Evolutionary conservation across 176 grass and related monocot species (phyloP).

Genomic region (Pontederia paniculata): DNA sequence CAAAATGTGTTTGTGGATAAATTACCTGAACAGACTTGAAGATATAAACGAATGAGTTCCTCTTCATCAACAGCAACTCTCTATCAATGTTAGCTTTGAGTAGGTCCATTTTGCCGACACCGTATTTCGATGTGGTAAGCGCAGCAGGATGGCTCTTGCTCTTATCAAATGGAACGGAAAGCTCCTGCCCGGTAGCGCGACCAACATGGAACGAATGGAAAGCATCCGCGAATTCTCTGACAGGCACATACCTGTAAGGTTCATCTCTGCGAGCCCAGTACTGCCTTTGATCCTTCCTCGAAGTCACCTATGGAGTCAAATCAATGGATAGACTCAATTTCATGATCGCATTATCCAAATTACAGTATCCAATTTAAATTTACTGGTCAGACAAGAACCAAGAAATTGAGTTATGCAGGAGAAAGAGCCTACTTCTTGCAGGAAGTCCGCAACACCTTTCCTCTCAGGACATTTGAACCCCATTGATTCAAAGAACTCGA

Average conservation of each 20-base stretch:
- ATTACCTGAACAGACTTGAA: constrained; percentile 68
- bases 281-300: constrained; percentile 76
- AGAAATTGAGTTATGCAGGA: constrained; percentile 3
- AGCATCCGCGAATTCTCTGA: constrained; percentile 69
- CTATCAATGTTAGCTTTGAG: constrained; percentile 67
- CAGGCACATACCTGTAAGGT: constrained; percentile 53
- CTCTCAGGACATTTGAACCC: constrained; percentile 67
- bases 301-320: constrained; percentile 43
- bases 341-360: not conserved
- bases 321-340: not conserved
- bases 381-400: not conserved
- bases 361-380: not conserved
- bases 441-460: constrained; percentile 82
- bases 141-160: constrained; percentile 58
- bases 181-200: constrained; percentile 31
- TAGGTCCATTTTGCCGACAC: constrained; percentile 51
- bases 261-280: constrained; percentile 51
- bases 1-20: constrained; percentile 13
- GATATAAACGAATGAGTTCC: constrained; percentile 84
- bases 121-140: constrained; percentile 58
- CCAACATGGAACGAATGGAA: constrained; percentile 67
- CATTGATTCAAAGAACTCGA: constrained; percentile 77
- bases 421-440: constrained; percentile 54
- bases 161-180: constrained; percentile 68
- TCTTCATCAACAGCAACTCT: constrained; percentile 83